These are phyloP conservation scores for Helianthus tuberosus DNA, from an alignment of 129 eudicot species.

Conservation along the genomic window DNA sequence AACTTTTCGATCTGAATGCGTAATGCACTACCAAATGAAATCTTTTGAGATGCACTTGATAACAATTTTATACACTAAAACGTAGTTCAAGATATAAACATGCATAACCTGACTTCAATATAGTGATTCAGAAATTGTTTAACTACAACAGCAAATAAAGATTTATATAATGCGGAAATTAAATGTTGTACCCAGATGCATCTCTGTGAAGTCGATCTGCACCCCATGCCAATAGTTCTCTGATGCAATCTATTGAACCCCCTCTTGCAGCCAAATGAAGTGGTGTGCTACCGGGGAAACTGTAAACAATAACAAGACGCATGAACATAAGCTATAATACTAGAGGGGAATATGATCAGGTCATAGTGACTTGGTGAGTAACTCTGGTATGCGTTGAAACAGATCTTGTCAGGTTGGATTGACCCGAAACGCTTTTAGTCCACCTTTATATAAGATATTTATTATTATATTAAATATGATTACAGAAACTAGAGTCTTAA, in stretches of 20 bases:
- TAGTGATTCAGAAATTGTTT: constrained; percentile 6
- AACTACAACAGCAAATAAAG: constrained; percentile 11
- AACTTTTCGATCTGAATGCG: background rate
- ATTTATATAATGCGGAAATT: background rate
- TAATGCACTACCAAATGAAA: background rate
- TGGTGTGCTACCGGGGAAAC: constrained; percentile 90
- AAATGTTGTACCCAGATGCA: constrained; percentile 38
- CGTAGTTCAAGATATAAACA: background rate
- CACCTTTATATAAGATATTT: background rate
- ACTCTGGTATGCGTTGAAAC: background rate
- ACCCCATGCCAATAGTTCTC: constrained; percentile 98
- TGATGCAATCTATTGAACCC: constrained; percentile 93
- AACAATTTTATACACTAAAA: background rate
- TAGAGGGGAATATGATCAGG: background rate
- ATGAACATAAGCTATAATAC: constrained; percentile 1
- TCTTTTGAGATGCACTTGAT: background rate
- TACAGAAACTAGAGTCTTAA: background rate
- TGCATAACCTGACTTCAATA: constrained; percentile 9
- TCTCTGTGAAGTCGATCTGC: constrained; percentile 81
- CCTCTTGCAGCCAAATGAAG: constrained; percentile 99
- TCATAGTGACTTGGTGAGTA: no score
- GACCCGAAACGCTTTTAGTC: background rate
- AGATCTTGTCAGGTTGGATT: background rate
- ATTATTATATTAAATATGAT: background rate
- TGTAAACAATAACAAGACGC: constrained; percentile 29